phyloP scores from a whole-genome alignment of 495 filamentous ascomycete genomes.

The Tuber microsphaerosporum region DNA sequence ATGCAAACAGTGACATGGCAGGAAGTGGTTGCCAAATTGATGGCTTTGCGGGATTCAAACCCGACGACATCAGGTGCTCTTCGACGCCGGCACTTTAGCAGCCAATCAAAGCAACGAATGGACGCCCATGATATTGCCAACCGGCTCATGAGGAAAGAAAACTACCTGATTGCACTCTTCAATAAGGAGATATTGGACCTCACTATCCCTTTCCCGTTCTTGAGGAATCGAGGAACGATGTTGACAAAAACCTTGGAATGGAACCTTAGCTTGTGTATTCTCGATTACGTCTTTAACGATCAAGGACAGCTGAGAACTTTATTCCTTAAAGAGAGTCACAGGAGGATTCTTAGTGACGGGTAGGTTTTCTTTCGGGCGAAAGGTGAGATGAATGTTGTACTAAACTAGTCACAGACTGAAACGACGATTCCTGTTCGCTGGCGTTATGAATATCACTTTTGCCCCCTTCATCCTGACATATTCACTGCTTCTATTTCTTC shows the following conservation, averaged over 20 bases:
- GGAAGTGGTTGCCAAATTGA: constrained; percentile 80
- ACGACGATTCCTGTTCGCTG: constrained; percentile 69
- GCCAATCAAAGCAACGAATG: constrained; percentile 85
- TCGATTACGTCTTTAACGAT: constrained; percentile 90
- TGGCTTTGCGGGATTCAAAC: constrained; percentile 80
- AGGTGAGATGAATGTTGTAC: background rate
- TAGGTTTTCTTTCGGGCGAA: constrained; percentile 12
- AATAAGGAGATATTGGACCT: constrained; percentile 93
- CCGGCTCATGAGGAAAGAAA: constrained; percentile 89
- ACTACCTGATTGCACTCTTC: constrained; percentile 90
- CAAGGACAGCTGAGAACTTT: constrained; percentile 72
- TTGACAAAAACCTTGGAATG: constrained; percentile 64
- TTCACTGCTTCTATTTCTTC: constrained; percentile 77
- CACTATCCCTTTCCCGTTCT: constrained; percentile 74
- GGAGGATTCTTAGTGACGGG: constrained; percentile 66
- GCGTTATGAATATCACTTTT: constrained; percentile 74
- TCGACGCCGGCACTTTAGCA: constrained; percentile 49
- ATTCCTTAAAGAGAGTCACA: constrained; percentile 74
- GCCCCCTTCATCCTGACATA: constrained; percentile 78
- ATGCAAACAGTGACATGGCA: constrained; percentile 98
- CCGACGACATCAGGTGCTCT: constrained; percentile 66
- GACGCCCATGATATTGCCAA: constrained; percentile 98
- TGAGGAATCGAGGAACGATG: constrained; percentile 54
- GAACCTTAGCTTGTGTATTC: constrained; percentile 78
- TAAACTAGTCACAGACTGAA: constrained; percentile 49